Conservation (phyloP, 306 rosid species). For the Sechiopsis laciniata region DNA sequence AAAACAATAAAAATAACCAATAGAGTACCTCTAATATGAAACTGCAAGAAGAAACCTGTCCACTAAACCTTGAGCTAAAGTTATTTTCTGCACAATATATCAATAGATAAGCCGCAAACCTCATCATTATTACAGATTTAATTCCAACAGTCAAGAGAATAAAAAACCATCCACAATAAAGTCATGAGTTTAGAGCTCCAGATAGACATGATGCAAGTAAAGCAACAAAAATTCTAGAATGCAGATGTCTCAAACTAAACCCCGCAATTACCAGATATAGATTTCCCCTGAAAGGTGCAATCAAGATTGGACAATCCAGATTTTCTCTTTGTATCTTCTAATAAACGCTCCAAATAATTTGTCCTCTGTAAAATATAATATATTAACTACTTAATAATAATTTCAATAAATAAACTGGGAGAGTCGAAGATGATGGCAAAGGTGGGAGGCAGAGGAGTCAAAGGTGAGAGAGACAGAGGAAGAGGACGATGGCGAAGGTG, state of each 20-base stretch:
- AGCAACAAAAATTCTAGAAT: not conserved
- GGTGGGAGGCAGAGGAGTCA: no score
- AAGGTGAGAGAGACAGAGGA: no score
- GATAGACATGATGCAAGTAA: not conserved
- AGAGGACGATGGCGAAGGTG: no score
- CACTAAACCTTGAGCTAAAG: conserved; percentile 26
- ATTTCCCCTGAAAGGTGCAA: conserved; percentile 33
- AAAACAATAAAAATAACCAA: conserved; percentile 19
- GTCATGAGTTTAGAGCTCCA: not conserved
- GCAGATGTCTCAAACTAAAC: conserved; percentile 14
- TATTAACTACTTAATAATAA: not conserved
- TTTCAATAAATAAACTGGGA: no score
- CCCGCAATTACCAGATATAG: conserved; percentile 37
- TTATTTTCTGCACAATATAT: conserved; percentile 35
- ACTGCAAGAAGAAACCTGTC: conserved; percentile 41
- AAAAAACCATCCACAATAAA: conserved; percentile 2
- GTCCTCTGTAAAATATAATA: conserved; percentile 40
- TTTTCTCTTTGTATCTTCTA: conserved; percentile 43
- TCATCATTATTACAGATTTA: not conserved
- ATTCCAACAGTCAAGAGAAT: not conserved
- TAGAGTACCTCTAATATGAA: conserved; percentile 56
- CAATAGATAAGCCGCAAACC: not conserved
- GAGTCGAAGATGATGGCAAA: no score
- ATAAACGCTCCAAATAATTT: conserved; percentile 47
- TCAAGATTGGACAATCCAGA: conserved; percentile 25